phyloP scores from a whole-genome alignment of 139 green algal genomes.

The Chlorella sp. region DNA sequence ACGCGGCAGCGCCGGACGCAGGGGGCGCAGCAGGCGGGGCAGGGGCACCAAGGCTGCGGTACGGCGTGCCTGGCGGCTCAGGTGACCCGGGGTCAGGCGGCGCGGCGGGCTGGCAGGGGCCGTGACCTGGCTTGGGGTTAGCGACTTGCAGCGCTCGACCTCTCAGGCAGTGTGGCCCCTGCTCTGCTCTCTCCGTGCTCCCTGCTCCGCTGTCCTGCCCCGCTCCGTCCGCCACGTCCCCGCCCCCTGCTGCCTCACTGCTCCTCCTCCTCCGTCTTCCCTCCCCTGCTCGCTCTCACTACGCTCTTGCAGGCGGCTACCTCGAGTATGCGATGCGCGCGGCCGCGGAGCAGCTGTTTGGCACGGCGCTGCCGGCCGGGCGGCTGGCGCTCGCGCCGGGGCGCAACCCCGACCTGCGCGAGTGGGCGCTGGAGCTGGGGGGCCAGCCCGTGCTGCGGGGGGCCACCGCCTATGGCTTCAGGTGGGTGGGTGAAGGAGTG shows the following conservation, averaged over 20 bases:
- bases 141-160: too few species aligned
- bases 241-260: too few species aligned
- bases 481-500: slow-evolving; percentile 44
- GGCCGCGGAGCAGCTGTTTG: slow-evolving; percentile 75
- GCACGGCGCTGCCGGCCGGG: slow-evolving; percentile 56
- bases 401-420: slow-evolving; percentile 73
- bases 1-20: neutral
- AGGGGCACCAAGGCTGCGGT: neutral
- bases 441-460: slow-evolving; percentile 72
- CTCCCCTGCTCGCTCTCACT: neutral
- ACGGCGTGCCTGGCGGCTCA: too few species aligned
- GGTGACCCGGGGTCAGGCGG: too few species aligned
- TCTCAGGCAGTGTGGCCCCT: too few species aligned
- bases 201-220: too few species aligned
- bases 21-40: neutral
- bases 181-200: too few species aligned
- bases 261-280: too few species aligned
- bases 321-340: slow-evolving; percentile 79
- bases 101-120: too few species aligned
- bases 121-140: too few species aligned
- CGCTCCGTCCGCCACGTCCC: too few species aligned
- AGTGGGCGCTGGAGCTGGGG: slow-evolving; percentile 45
- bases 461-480: slow-evolving; percentile 88
- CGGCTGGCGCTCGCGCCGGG: slow-evolving; percentile 62
- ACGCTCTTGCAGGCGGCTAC: slow-evolving; percentile 76